A percentile compares a stretch with the other conserved stretches of the same genome.
phyloP scores from a whole-genome alignment of 2,329 filamentous ascomycete genomes.

The Trichoderma atroviride region DNA sequence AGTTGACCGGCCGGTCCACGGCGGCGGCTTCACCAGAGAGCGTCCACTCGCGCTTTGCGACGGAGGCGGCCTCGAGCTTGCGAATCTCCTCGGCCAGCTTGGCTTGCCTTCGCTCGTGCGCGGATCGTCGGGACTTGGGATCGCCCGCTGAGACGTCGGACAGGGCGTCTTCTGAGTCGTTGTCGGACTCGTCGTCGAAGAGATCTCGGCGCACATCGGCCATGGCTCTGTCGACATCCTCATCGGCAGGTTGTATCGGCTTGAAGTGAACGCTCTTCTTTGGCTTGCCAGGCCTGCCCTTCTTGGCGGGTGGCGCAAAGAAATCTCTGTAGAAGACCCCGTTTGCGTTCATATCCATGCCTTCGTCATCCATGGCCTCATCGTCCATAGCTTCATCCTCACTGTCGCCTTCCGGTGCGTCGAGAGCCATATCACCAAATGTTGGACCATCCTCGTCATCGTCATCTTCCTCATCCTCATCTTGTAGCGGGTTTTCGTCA shows the following conservation, averaged over 20 bases:
- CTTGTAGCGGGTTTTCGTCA: conserved; percentile 62
- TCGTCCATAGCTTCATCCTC: conserved; percentile 65
- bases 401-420: conserved; percentile 70
- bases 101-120: conserved; percentile 84
- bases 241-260: conserved; percentile 55
- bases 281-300: conserved; percentile 52
- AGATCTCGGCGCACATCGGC: conserved; percentile 84
- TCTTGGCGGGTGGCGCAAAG: conserved; percentile 80
- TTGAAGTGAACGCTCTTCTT: conserved; percentile 46
- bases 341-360: conserved; percentile 73
- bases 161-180: conserved; percentile 64
- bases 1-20: conserved; percentile 82
- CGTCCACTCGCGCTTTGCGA: conserved; percentile 90
- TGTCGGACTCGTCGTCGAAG: conserved; percentile 76
- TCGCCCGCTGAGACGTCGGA: conserved; percentile 70
- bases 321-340: conserved; percentile 91
- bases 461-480: conserved; percentile 54
- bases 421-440: conserved; percentile 77
- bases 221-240: conserved; percentile 80
- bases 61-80: conserved; percentile 82
- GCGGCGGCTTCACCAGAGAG: conserved; percentile 85
- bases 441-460: conserved; percentile 77
- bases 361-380: conserved; percentile 57
- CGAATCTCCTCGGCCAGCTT: conserved; percentile 89
- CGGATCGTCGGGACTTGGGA: conserved; percentile 73